Evolutionary conservation across 1,139 yeast species (phyloP).

Genomic region (Magnusiomyces fungicola): DNA sequence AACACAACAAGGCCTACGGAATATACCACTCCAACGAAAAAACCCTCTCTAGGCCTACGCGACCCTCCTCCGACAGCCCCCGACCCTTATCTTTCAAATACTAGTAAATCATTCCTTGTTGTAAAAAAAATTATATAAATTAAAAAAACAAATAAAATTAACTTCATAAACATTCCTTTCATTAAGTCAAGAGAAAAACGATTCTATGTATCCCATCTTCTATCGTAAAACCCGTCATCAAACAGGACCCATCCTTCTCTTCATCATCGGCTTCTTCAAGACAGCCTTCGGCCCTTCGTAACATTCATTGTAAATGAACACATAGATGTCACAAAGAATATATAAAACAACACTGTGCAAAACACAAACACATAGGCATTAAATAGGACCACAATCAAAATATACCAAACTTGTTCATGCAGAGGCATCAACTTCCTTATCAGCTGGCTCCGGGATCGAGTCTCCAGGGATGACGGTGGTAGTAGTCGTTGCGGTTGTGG

Average conservation of each 20-base stretch:
- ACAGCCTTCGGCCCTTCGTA: neutral
- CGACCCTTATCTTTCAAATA: too few species aligned
- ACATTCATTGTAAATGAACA: neutral
- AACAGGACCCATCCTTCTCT: too few species aligned
- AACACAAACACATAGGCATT: conserved; percentile 3
- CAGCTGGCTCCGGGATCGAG: too few species aligned
- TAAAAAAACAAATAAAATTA: neutral
- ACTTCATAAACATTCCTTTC: too few species aligned
- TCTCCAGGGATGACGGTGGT: neutral
- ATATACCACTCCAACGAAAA: too few species aligned
- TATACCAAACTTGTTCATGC: neutral
- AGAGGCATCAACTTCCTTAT: neutral
- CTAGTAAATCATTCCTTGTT: too few species aligned
- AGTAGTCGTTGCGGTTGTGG: neutral
- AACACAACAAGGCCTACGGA: neutral
- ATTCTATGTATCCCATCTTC: too few species aligned
- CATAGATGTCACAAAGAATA: conserved; percentile 6
- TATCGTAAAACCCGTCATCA: too few species aligned
- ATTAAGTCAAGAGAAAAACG: too few species aligned
- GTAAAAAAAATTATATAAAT: neutral
- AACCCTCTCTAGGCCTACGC: too few species aligned
- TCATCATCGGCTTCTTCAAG: too few species aligned
- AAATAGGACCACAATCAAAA: neutral
- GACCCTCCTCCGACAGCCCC: too few species aligned
- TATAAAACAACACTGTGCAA: conserved; percentile 1